These are phyloP conservation scores for Arachis monticola DNA, from an alignment of 331 rosid genomes.

Conservation along the genomic window DNA sequence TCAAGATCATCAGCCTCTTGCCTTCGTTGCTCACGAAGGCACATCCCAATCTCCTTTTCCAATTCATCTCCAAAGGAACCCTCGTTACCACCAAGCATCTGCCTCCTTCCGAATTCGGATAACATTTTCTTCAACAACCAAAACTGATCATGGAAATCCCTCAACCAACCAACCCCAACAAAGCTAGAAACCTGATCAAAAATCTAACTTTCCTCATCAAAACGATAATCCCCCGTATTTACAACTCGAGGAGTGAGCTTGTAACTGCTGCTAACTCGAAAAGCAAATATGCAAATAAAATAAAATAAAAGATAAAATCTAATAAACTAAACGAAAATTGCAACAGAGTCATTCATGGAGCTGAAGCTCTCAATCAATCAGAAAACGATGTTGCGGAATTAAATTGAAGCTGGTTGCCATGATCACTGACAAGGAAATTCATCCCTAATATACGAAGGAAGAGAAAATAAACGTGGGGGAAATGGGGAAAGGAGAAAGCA, in stretches of 20 bases:
- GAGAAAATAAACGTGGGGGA: neutral
- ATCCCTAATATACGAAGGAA: neutral
- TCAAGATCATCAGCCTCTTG: constrained; percentile 86
- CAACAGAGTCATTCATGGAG: constrained; percentile 29
- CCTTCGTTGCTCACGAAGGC: constrained; percentile 80
- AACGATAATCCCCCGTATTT: constrained; percentile 45
- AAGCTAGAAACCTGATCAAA: constrained; percentile 44
- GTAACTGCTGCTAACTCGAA: constrained; percentile 34
- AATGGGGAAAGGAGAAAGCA: neutral
- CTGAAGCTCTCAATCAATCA: constrained; percentile 36
- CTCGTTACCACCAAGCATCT: constrained; percentile 77
- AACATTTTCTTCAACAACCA: constrained; percentile 58
- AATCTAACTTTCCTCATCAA: constrained; percentile 40
- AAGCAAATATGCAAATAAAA: neutral
- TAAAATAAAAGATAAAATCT: neutral
- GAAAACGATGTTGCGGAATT: neutral
- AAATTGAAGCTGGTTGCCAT: constrained; percentile 32
- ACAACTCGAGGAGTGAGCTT: constrained; percentile 43
- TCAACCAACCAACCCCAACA: neutral
- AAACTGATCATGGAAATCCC: constrained; percentile 34
- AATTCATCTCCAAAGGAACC: constrained; percentile 92
- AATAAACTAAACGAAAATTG: constrained; percentile 32
- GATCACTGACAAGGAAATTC: constrained; percentile 26
- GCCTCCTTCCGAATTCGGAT: constrained; percentile 80
- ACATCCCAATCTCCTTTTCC: constrained; percentile 84